A percentile compares a stretch with the other conserved stretches of the same genome.
phyloP scores from a whole-genome alignment of 495 filamentous ascomycete species.

The Patellaria atrata region DNA sequence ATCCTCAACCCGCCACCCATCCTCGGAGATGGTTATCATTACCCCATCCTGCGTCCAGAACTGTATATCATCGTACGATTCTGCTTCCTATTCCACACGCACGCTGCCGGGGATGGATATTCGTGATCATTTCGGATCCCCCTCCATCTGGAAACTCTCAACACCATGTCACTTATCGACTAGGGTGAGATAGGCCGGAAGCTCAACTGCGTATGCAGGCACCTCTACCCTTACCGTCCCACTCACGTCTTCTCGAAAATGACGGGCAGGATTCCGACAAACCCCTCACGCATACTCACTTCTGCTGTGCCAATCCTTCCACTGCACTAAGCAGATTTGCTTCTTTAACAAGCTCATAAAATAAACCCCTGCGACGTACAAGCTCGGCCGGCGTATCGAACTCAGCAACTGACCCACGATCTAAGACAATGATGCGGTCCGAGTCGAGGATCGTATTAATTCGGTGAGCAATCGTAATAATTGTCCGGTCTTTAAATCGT shows the following conservation, averaged over 20 bases:
- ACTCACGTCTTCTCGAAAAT: neutral
- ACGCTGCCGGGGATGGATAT: too few species aligned
- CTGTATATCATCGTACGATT: too few species aligned
- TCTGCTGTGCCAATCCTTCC: conserved; percentile 15
- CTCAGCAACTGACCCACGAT: conserved; percentile 40
- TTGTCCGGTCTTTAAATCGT: conserved; percentile 75
- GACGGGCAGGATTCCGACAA: neutral
- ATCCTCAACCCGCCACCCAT: too few species aligned
- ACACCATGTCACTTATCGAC: too few species aligned
- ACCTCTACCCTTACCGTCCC: too few species aligned
- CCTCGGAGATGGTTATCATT: too few species aligned
- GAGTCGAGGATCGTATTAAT: conserved; percentile 95
- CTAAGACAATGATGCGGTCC: conserved; percentile 79
- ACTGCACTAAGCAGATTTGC: conserved; percentile 21
- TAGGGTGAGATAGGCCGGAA: too few species aligned
- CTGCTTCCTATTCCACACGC: too few species aligned
- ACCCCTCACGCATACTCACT: neutral
- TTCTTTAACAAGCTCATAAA: conserved; percentile 31
- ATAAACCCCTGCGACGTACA: conserved; percentile 24
- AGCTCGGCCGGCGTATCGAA: conserved; percentile 31
- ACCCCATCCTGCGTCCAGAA: too few species aligned
- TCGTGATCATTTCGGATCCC: too few species aligned
- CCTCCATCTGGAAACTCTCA: too few species aligned
- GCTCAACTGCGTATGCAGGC: too few species aligned
- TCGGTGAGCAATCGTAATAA: conserved; percentile 94